Percentiles rank a stretch among this genome's conserved stretches.
phyloP scores from a whole-genome alignment of 2,329 filamentous ascomycete species.

The Orbilia blumenaviensis region DNA sequence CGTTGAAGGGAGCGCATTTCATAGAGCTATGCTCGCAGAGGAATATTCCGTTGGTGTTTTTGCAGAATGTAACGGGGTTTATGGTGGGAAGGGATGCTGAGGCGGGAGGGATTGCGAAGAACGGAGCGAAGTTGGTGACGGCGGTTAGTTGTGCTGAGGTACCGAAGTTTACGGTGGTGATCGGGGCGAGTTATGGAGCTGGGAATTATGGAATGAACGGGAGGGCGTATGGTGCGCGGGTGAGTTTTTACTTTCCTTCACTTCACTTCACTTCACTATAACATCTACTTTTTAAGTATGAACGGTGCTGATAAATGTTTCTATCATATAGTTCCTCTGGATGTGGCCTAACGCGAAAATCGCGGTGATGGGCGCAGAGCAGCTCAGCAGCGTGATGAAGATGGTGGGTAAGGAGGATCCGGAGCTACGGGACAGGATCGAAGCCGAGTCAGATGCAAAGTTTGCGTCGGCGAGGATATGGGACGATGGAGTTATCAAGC shows the following conservation, averaged over 20 bases:
- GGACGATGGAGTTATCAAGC: slow-evolving; percentile 86
- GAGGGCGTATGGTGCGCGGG: slow-evolving; percentile 72
- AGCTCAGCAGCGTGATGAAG: slow-evolving; percentile 92
- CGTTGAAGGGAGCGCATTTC: slow-evolving; percentile 95
- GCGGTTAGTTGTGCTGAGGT: slow-evolving; percentile 93
- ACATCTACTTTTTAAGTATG: background rate
- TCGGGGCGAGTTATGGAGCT: slow-evolving; percentile 66
- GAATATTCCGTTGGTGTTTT: slow-evolving; percentile 86
- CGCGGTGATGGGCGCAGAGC: slow-evolving; percentile 91
- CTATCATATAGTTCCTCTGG: slow-evolving; percentile 68
- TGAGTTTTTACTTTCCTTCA: slow-evolving; percentile 6
- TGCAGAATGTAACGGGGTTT: slow-evolving; percentile 97
- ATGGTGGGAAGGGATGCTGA: slow-evolving; percentile 96
- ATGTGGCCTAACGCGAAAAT: slow-evolving; percentile 98
- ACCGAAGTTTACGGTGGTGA: slow-evolving; percentile 94
- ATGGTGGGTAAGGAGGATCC: slow-evolving; percentile 88
- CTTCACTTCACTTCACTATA: background rate
- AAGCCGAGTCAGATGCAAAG: slow-evolving; percentile 85
- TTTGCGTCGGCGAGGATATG: slow-evolving; percentile 90
- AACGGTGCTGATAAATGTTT: background rate
- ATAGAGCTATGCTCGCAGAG: slow-evolving; percentile 93
- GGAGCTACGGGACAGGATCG: slow-evolving; percentile 82
- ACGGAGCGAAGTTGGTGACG: slow-evolving; percentile 94
- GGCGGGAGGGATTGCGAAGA: slow-evolving; percentile 94
- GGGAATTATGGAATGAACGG: slow-evolving; percentile 99